Evolutionary conservation across 306 rosid genomes (phyloP).

Genomic region (Vachellia collinsii): DNA sequence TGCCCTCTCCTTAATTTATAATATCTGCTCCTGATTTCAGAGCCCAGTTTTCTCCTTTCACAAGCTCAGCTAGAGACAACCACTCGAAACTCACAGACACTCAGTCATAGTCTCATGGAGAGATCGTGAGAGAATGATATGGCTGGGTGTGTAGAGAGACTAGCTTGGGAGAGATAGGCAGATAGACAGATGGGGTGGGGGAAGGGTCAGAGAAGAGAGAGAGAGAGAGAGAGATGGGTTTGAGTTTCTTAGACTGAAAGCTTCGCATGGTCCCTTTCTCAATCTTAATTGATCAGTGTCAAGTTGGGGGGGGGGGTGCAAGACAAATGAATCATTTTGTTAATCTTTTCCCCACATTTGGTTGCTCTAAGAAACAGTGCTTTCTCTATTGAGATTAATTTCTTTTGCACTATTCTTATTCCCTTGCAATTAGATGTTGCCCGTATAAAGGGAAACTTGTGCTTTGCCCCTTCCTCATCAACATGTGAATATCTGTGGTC

Average conservation of each 20-base stretch:
- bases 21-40: conserved; percentile 38
- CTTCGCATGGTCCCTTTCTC: conserved; percentile 21
- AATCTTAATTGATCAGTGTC: conserved; percentile 20
- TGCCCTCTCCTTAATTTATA: conserved; percentile 28
- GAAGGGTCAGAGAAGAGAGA: neutral
- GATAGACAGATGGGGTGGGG: neutral
- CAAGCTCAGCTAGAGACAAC: conserved; percentile 16
- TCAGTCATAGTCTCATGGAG: neutral
- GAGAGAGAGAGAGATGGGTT: neutral
- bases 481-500: neutral
- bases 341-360: conserved; percentile 15
- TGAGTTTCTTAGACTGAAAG: conserved; percentile 41
- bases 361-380: conserved; percentile 9
- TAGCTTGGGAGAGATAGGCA: neutral
- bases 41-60: conserved; percentile 35
- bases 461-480: neutral
- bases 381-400: conserved; percentile 9
- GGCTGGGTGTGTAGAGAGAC: neutral
- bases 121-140: neutral
- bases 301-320: conserved; percentile 15
- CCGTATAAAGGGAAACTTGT: neutral
- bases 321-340: conserved; percentile 29
- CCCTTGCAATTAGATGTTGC: neutral
- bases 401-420: neutral
- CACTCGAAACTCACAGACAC: neutral